Percentiles rank a stretch among this genome's conserved stretches.
Conservation (phyloP, 2,329 filamentous ascomycete species). For the Talaromyces islandicus region DNA sequence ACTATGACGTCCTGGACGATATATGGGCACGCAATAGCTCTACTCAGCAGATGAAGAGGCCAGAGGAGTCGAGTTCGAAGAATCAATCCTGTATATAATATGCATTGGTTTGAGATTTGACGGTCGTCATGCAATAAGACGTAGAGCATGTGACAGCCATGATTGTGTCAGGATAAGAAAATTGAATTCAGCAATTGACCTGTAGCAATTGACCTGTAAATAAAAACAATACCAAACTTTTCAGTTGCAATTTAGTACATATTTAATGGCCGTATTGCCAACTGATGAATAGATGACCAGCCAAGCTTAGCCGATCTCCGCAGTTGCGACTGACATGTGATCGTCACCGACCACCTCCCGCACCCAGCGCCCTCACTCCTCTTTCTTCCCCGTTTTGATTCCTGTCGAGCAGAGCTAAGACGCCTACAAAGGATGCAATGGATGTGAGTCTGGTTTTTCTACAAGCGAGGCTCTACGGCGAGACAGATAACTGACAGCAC, state of each 20-base stretch:
- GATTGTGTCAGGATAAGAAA: not conserved
- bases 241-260: too few relatives aligned
- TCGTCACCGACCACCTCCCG: not conserved
- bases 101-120: not conserved
- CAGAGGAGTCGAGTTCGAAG: not conserved
- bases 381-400: not conserved
- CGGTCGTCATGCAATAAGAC: not conserved
- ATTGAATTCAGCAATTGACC: too few relatives aligned
- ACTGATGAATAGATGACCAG: not conserved
- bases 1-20: constrained; percentile 28
- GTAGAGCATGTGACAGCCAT: not conserved
- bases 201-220: too few relatives aligned
- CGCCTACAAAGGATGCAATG: not conserved
- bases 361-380: not conserved
- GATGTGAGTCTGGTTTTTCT: not conserved
- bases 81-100: not conserved
- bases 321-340: not conserved
- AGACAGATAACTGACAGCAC: not conserved
- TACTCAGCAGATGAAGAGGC: not conserved
- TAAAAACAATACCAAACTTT: not conserved
- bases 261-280: too few relatives aligned
- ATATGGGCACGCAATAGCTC: constrained; percentile 17
- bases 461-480: too few relatives aligned
- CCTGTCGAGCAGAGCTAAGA: not conserved
- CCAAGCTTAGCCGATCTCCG: not conserved